phyloP scores from a whole-genome alignment of 257 asterid genomes.

The Primulina eburnea region DNA sequence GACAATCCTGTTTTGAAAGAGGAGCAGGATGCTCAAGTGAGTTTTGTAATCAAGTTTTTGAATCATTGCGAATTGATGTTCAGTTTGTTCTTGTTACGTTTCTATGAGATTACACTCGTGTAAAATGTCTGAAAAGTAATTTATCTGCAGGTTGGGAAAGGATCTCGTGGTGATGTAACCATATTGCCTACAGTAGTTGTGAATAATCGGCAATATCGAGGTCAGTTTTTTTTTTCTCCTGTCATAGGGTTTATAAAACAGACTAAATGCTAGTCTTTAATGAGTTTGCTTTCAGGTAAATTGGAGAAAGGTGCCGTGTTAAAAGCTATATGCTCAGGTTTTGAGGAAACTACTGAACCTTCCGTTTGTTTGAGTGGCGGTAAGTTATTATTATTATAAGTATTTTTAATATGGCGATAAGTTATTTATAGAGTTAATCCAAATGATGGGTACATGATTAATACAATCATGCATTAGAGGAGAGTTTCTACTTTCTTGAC shows the following conservation, averaged over 20 bases:
- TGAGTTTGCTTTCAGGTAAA: slow-evolving; percentile 46
- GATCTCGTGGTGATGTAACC: slow-evolving; percentile 87
- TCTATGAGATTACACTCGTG: slow-evolving; percentile 12
- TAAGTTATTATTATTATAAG: background rate
- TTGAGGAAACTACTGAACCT: slow-evolving; percentile 83
- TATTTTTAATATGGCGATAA: slow-evolving; percentile 31
- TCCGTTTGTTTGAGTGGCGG: slow-evolving; percentile 66
- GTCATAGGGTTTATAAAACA: background rate
- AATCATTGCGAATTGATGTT: background rate
- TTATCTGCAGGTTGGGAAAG: slow-evolving; percentile 74
- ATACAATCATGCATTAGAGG: background rate
- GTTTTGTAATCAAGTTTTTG: slow-evolving; percentile 13
- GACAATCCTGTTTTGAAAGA: slow-evolving; percentile 50
- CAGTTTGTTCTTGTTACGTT: background rate
- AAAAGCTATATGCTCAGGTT: slow-evolving; percentile 83
- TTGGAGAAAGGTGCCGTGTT: slow-evolving; percentile 76
- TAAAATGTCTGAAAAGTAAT: slow-evolving; percentile 25
- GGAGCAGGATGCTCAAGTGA: slow-evolving; percentile 58
- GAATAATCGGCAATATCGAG: slow-evolving; percentile 87
- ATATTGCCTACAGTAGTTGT: slow-evolving; percentile 91
- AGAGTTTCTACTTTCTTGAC: slow-evolving; percentile 18
- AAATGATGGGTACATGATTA: slow-evolving; percentile 6
- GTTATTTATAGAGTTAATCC: slow-evolving; percentile 19
- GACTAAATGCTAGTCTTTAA: slow-evolving; percentile 17
- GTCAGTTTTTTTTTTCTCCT: slow-evolving; percentile 36